Base-by-base conservation (phyloP, 306 rosid genomes). In the Cucurbita pepo region DNA sequence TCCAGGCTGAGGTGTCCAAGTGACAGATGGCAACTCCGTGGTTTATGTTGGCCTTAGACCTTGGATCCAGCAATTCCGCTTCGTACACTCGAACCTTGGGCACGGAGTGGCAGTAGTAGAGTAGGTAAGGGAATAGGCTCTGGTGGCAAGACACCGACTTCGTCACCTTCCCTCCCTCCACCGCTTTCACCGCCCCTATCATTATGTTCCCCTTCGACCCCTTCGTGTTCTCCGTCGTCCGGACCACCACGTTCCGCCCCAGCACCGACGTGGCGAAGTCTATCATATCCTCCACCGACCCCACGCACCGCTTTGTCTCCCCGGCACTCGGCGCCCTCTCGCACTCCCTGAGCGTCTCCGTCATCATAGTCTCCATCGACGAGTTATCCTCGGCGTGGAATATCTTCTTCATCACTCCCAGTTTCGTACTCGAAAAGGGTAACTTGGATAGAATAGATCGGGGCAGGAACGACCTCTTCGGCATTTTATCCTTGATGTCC, bases 121-220 rank as follows among this genome's bases (percentile, higher is more conserved):
- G 90, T 5, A 95, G 70, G 79, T 91, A 95, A 11, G 99, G 97
- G 54, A 86, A 95, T 74, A 95, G 16, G 40, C 96, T 95, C 88
- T 95, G 99, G 18, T 95, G 99, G 78, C 99, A 95, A 0, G 99
- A 95, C 10, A 95, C 99, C 0, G 99, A 95, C 38, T 84, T 84
- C 25, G 99, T 95, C 58, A 90, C 83, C 70, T 75, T 84, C 0
- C 97, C 99, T 56, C 95, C 95, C 79, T 95, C 85, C 44, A 95
- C 85, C 7, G 90, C 92, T 0, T 10, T 66, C 70, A 95, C 89
- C n/a, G 74, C 53, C 48, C 97, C 96, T 62, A 95, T 67, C 84
- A 83, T 18, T 1, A 95, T 80, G 3, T 77, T 69, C 51, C 80
- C 77, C 81, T 88, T 91, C 10, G 95, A 82, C 67, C 99, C 99